phyloP scores from a whole-genome alignment of 805 yeast genomes.

The Cyberlindnera subsufficiens region DNA sequence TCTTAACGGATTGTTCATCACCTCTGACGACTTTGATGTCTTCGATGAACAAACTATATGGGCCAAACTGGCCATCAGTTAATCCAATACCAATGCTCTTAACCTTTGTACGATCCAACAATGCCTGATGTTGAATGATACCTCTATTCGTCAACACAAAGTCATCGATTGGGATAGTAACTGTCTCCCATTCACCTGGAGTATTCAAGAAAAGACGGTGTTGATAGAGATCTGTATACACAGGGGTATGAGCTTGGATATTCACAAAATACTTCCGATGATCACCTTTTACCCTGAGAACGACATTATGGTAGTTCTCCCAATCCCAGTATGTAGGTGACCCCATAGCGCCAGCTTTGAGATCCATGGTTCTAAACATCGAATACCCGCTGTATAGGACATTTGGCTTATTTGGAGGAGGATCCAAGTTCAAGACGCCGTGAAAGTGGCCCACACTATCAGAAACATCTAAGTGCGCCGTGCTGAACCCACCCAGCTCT shows the following conservation, averaged over 20 bases:
- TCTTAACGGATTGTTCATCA: constrained; percentile 21
- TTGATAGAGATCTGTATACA: constrained; percentile 74
- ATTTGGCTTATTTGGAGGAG: constrained; percentile 61
- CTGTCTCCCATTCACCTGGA: constrained; percentile 82
- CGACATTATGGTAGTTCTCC: constrained; percentile 55
- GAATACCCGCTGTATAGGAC: constrained; percentile 66
- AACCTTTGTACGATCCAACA: constrained; percentile 56
- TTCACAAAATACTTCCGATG: constrained; percentile 71
- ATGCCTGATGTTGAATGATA: constrained; percentile 49
- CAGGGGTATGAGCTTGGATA: constrained; percentile 74
- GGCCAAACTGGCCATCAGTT: constrained; percentile 73
- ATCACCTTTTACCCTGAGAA: constrained; percentile 68
- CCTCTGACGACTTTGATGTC: constrained; percentile 68
- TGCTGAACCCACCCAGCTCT: constrained; percentile 75
- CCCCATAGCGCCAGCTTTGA: constrained; percentile 37
- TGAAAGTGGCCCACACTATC: constrained; percentile 53
- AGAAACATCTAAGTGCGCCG: constrained; percentile 45
- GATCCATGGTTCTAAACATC: constrained; percentile 76
- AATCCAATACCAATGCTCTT: constrained; percentile 75
- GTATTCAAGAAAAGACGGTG: constrained; percentile 67
- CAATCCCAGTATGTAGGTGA: constrained; percentile 62
- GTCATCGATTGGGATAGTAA: constrained; percentile 68
- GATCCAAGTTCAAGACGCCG: constrained; percentile 63
- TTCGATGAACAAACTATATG: constrained; percentile 62
- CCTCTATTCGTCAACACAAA: constrained; percentile 85